Evolutionary conservation across 140 eudicot species (phyloP), one percentile per base, ranked within the genome.

Genomic region (Flaveria floridana): DNA sequence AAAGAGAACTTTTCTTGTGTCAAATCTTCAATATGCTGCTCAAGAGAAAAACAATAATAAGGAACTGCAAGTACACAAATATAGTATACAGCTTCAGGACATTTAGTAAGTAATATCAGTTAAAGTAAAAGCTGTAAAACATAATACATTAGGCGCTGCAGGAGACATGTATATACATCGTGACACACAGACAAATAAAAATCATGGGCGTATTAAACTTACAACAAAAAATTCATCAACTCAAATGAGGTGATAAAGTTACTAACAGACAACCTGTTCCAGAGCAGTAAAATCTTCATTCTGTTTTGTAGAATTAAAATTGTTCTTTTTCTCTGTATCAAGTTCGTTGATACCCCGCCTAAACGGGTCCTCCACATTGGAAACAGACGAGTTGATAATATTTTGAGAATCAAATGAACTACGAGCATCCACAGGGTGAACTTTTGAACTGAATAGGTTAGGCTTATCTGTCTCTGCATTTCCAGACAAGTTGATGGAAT

Each of bases 1-100:
- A 93, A 84, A 55, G 98, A 88, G 79, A 90, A 93, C 82, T 90
- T 93, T 65, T 93, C 98, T 76, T 93, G 98, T 12, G 97, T 93
- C 66, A 93, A 61, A 74, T 93, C 98, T 88, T 93, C 98, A 77
- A 93, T 93, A 84, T 93, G 96, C 94, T 93, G 90, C 81, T 63
- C 80, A 58, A 65, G 7, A 68, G 4, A 56, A 25, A 23, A 25
- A 46, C 2, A 63, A 63, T 23, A 61, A 56, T 55, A 56, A 65
- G 52, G 55, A 76, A 76, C 57, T 19, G 56, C 57, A 65, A 41
- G 28, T 3, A 69, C 41, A 34, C 41, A 34, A 7, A 34, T 34
- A 5, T 34, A 6, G 41, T 34, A 34, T 34, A 34, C 41, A 34
- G 41, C 41, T 34, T 34, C 8, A 34, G 41, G 41, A 34, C 41